Conservation (phyloP, 2,329 filamentous ascomycete species). For the Colletotrichum cuscutae region DNA sequence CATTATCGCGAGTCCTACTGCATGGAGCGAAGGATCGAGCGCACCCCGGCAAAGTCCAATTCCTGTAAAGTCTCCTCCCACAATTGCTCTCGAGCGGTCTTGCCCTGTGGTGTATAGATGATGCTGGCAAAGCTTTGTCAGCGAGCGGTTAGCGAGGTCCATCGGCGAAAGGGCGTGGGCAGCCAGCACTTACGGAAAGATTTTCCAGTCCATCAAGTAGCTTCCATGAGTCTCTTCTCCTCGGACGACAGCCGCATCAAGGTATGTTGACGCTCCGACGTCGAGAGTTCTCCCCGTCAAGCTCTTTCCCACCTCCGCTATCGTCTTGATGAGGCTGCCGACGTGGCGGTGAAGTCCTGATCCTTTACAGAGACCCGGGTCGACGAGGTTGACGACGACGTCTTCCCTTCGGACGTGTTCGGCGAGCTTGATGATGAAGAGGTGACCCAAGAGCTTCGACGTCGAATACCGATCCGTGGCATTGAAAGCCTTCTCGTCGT, state of each 20-base stretch:
- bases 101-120: constrained; percentile 32
- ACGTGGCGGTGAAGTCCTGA: constrained; percentile 51
- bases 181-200: constrained; percentile 51
- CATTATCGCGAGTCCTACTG: background rate
- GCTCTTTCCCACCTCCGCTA: constrained; percentile 29
- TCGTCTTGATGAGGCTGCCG: background rate
- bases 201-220: constrained; percentile 57
- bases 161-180: background rate
- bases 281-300: constrained; percentile 42
- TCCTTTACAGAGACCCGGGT: constrained; percentile 55
- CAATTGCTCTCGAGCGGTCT: constrained; percentile 8
- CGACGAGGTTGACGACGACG: constrained; percentile 57
- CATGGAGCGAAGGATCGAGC: constrained; percentile 20
- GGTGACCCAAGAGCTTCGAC: constrained; percentile 45
- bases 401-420: constrained; percentile 50
- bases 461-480: constrained; percentile 37
- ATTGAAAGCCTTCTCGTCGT: constrained; percentile 41
- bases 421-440: constrained; percentile 48
- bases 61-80: constrained; percentile 37
- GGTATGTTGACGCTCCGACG: constrained; percentile 54
- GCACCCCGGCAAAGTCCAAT: constrained; percentile 36
- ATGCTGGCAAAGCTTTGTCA: constrained; percentile 40
- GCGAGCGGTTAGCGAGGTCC: background rate
- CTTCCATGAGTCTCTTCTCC: constrained; percentile 60
- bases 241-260: constrained; percentile 56